Conservation (phyloP, 1,284 basidiomycete genomes). For the Cutaneotrichosporon curvatum region DNA sequence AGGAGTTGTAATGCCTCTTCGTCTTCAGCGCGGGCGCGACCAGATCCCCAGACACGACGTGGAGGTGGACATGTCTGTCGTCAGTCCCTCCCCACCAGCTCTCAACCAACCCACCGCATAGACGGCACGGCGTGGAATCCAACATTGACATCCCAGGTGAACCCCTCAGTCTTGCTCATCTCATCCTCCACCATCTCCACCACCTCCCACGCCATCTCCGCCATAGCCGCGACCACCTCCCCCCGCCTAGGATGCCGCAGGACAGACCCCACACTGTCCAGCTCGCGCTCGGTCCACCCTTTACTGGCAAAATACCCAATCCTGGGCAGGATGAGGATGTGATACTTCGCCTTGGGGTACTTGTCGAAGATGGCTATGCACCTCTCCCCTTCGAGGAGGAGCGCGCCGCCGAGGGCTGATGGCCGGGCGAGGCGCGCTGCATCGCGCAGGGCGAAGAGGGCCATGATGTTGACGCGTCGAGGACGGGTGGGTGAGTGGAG, state of each 20-base stretch:
- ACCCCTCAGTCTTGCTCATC: constrained; percentile 71
- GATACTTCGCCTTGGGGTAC: constrained; percentile 76
- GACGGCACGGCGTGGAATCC: constrained; percentile 80
- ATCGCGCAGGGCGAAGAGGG: constrained; percentile 54
- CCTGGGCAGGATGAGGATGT: constrained; percentile 71
- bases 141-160: constrained; percentile 67
- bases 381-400: constrained; percentile 56
- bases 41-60: constrained; percentile 79
- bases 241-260: constrained; percentile 48
- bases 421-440: constrained; percentile 57
- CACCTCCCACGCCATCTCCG: constrained; percentile 54
- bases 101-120: constrained; percentile 48
- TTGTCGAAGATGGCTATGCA: constrained; percentile 74
- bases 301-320: constrained; percentile 33
- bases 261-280: constrained; percentile 58
- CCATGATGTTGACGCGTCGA: too few species aligned
- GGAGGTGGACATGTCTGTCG: constrained; percentile 76
- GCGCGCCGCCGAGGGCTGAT: constrained; percentile 53
- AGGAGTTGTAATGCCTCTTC: constrained; percentile 93
- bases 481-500: too few species aligned
- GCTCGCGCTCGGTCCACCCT: constrained; percentile 35
- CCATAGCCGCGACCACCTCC: constrained; percentile 54
- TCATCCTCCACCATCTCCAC: constrained; percentile 64
- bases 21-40: constrained; percentile 67
- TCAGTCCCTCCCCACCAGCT: too few species aligned